Conservation (phyloP, 2,329 filamentous ascomycete species). For the Stagonosporopsis rhizophila region DNA sequence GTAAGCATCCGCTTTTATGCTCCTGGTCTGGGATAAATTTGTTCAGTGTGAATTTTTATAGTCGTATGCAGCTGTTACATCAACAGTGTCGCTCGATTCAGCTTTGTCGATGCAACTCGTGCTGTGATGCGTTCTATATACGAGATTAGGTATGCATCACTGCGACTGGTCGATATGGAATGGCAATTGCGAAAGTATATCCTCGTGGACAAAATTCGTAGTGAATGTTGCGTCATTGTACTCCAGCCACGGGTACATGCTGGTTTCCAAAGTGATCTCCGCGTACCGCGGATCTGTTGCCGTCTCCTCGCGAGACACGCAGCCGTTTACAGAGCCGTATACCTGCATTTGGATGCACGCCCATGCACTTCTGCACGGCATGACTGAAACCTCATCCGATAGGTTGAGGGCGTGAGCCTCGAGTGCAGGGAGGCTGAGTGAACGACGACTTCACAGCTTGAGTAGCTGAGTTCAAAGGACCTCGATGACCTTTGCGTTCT, state of each 20-base stretch:
- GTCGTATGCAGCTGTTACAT: conserved; percentile 2
- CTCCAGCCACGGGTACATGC: conserved; percentile 28
- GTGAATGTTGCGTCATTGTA: conserved; percentile 39
- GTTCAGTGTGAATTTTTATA: not conserved
- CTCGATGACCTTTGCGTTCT: not conserved
- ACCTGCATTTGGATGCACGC: conserved; percentile 27
- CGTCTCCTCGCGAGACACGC: conserved; percentile 43
- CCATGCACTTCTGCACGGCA: conserved; percentile 28
- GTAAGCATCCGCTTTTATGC: conserved; percentile 13
- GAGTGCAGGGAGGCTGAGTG: conserved; percentile 9
- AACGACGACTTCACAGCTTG: conserved; percentile 9
- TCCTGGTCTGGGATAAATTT: conserved; percentile 3
- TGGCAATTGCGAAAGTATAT: conserved; percentile 15
- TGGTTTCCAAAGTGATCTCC: conserved; percentile 30
- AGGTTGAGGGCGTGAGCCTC: conserved; percentile 9
- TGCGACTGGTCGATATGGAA: not conserved
- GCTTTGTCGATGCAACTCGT: not conserved
- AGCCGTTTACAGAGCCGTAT: conserved; percentile 29
- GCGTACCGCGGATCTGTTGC: conserved; percentile 41
- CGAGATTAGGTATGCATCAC: not conserved
- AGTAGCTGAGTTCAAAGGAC: conserved; percentile 1
- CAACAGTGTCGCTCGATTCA: not conserved
- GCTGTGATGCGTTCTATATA: not conserved
- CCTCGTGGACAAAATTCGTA: conserved; percentile 20
- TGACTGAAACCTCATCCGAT: conserved; percentile 24